phyloP scores from a whole-genome alignment of 2,329 filamentous ascomycete genomes.

The Oidium heveae region DNA sequence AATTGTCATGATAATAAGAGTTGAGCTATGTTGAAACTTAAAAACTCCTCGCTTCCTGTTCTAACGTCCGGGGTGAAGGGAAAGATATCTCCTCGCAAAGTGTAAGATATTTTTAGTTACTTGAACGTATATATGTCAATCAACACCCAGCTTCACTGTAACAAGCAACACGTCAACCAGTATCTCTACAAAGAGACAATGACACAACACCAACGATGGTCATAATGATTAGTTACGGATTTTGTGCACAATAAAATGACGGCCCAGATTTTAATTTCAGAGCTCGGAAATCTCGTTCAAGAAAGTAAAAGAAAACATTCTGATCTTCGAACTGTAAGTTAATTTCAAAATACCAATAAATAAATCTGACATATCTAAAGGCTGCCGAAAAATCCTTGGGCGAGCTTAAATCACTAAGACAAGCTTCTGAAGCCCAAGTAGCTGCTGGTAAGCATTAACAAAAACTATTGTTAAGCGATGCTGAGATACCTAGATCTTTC shows the following conservation, averaged over 20 bases:
- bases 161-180: too few species aligned
- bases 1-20: too few species aligned
- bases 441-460: constrained; percentile 13
- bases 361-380: constrained; percentile 18
- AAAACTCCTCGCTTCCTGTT: too few species aligned
- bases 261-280: constrained; percentile 65
- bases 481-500: constrained; percentile 39
- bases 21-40: too few species aligned
- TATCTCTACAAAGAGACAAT: too few species aligned
- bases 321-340: constrained; percentile 54
- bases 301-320: constrained; percentile 90
- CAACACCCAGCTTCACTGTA: too few species aligned
- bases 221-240: not conserved
- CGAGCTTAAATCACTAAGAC: constrained; percentile 55
- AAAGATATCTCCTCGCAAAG: too few species aligned
- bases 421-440: constrained; percentile 40
- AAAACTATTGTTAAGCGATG: not conserved
- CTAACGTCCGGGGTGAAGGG: too few species aligned
- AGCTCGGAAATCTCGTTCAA: constrained; percentile 75
- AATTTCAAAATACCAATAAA: not conserved
- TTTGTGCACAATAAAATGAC: constrained; percentile 36
- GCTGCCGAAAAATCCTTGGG: constrained; percentile 84
- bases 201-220: too few species aligned
- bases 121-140: too few species aligned
- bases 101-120: too few species aligned